phyloP scores from a whole-genome alignment of 2,329 filamentous ascomycete species.

The Verticillium zaregamsianum region DNA sequence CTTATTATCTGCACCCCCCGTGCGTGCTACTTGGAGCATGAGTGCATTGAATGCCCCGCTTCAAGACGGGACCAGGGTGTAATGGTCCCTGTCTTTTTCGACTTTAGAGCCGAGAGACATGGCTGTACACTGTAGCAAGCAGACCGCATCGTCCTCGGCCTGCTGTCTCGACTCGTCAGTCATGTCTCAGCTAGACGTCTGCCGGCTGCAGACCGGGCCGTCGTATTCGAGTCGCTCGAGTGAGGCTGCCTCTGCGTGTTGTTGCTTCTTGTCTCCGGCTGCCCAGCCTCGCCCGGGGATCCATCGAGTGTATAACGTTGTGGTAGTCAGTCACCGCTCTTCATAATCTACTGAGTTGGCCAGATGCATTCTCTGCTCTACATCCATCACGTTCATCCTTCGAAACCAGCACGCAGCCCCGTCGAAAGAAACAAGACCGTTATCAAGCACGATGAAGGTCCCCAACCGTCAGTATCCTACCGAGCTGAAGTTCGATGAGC shows the following conservation, averaged over 20 bases:
- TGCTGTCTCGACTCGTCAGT: background rate
- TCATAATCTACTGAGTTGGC: background rate
- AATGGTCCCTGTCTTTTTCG: background rate
- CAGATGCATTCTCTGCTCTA: background rate
- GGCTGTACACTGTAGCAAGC: background rate
- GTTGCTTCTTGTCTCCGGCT: background rate
- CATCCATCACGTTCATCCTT: background rate
- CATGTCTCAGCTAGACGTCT: background rate
- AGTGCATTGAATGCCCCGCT: background rate
- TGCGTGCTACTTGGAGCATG: too few species aligned
- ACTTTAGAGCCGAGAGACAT: background rate
- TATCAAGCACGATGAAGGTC: background rate
- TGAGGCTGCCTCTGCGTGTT: background rate
- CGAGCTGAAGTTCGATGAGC: constrained; percentile 31
- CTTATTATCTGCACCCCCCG: background rate
- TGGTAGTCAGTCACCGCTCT: background rate
- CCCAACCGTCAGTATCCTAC: background rate
- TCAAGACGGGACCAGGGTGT: background rate
- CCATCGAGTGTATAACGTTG: background rate
- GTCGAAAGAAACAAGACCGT: background rate
- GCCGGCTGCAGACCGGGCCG: background rate
- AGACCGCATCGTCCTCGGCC: background rate
- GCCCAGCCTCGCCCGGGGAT: background rate
- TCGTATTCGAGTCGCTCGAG: background rate
- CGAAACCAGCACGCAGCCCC: background rate